phyloP scores from a whole-genome alignment of 2,329 filamentous ascomycete genomes.

The Pseudogymnoascus sp. region DNA sequence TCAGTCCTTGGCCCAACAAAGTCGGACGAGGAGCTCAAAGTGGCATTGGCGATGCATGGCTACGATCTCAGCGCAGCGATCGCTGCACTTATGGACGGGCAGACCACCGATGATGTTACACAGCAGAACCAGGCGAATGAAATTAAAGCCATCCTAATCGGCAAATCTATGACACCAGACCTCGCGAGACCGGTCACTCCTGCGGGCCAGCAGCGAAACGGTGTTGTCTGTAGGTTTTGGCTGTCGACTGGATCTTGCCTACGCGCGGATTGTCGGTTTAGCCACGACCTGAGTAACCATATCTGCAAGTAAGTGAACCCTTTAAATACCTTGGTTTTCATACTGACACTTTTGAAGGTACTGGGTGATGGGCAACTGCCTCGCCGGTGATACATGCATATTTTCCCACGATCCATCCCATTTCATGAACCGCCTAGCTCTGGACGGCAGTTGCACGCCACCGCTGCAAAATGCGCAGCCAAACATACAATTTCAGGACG shows the following conservation, averaged over 20 bases:
- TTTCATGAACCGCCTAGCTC: slow-evolving; percentile 68
- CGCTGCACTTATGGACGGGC: slow-evolving; percentile 73
- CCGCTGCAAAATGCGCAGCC: slow-evolving; percentile 54
- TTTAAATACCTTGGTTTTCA: slow-evolving; percentile 10
- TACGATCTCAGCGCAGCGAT: slow-evolving; percentile 93
- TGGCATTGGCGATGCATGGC: slow-evolving; percentile 76
- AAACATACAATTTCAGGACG: slow-evolving; percentile 72
- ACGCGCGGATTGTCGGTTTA: slow-evolving; percentile 91
- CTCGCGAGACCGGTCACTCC: slow-evolving; percentile 67
- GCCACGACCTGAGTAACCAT: slow-evolving; percentile 89
- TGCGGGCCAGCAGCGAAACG: slow-evolving; percentile 65
- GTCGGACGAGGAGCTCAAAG: slow-evolving; percentile 88
- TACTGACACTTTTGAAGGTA: slow-evolving; percentile 43
- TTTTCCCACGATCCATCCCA: slow-evolving; percentile 94
- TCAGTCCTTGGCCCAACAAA: slow-evolving; percentile 85
- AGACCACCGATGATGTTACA: slow-evolving; percentile 42
- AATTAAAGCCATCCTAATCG: slow-evolving; percentile 63
- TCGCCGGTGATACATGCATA: slow-evolving; percentile 87
- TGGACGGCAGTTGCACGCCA: slow-evolving; percentile 60
- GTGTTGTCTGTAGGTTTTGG: slow-evolving; percentile 95
- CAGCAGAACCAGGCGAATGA: slow-evolving; percentile 42
- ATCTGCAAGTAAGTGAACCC: slow-evolving; percentile 76
- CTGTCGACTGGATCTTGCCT: slow-evolving; percentile 92
- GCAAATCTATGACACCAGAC: slow-evolving; percentile 77
- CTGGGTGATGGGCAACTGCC: slow-evolving; percentile 90